Evolutionary conservation across 345 rosid genomes (phyloP), one percentile per base, ranked within the genome.

Genomic region (Isatis tinctoria): DNA sequence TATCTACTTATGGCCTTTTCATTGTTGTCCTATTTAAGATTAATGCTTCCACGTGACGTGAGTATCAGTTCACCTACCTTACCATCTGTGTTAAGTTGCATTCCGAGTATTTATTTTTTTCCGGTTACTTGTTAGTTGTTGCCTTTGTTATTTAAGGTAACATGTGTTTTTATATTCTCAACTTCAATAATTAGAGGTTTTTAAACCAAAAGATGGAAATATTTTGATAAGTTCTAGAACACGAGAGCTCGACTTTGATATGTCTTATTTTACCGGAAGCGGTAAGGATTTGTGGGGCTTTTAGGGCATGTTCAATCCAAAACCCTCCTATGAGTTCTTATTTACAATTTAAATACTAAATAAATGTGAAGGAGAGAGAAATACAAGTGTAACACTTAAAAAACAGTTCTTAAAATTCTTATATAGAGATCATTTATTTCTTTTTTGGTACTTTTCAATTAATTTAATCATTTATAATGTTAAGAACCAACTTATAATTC

Each of bases 31-130:
- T 36, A 49, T 67, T 40, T 32, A 47, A 59, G 73, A 49, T 39
- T 51, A 74, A 74, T 60, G 78, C 3, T 53, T 61, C 68, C 56
- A 75, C 56, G 63, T 75, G 57, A 75, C 56, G 63, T 75, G 57
- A 67, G 28, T 41, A 20, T 70, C 24, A 12, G 78, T 60, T 75
- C 69, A 68, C 72, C 79, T 24, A 69, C 79, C 65, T 44, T 62
- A 44, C 51, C 37, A 63, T 62, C 7, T 47, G 33, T 13, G 59
- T 59, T 48, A 47, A 66, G 11, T 39, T 27, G 27, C 59, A 65
- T 56, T 54, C 56, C 39, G 8, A 58, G 53, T 68, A 32, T 14
- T 39, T 27, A 11, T 65, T 65, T 63, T 65, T 65, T 63, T 54
- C 64, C 13, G 28, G 37, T 66, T 36, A 58, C 39, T 57, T 56